Conservation (phyloP, 495 filamentous ascomycete genomes). For the Hyaloscypha finlandica region DNA sequence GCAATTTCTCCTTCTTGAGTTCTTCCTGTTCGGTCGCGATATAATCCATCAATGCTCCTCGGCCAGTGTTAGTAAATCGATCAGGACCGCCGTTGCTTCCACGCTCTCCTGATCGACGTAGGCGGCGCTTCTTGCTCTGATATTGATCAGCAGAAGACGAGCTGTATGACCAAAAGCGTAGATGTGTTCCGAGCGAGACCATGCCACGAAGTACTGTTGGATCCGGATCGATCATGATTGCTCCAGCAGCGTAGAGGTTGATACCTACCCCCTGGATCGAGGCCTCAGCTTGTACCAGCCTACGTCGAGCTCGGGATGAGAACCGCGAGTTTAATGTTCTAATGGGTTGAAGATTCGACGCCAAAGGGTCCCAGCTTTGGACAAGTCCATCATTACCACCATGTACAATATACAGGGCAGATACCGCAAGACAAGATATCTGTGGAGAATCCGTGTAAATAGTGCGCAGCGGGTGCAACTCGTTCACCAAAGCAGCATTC, state of each 20-base stretch:
- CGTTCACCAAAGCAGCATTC: constrained; percentile 48
- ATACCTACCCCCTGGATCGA: constrained; percentile 65
- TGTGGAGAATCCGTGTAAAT: constrained; percentile 92
- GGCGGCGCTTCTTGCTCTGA: constrained; percentile 61
- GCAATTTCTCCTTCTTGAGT: constrained; percentile 69
- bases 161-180: constrained; percentile 94
- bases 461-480: constrained; percentile 64
- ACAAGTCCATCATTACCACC: constrained; percentile 95
- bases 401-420: constrained; percentile 85
- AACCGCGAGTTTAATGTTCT: constrained; percentile 90
- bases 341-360: constrained; percentile 75
- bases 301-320: constrained; percentile 74
- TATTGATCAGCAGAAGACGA: constrained; percentile 67
- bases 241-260: constrained; percentile 81
- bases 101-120: constrained; percentile 56
- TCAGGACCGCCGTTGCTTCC: constrained; percentile 58
- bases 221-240: constrained; percentile 86
- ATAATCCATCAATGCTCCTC: constrained; percentile 70
- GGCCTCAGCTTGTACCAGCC: constrained; percentile 70
- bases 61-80: constrained; percentile 59
- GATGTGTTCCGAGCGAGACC: constrained; percentile 80
- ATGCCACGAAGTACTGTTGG: constrained; percentile 88
- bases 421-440: constrained; percentile 81
- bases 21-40: constrained; percentile 83
- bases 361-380: constrained; percentile 94